Conservation (phyloP, 2,329 filamentous ascomycete genomes). For the Beauveria australis region DNA sequence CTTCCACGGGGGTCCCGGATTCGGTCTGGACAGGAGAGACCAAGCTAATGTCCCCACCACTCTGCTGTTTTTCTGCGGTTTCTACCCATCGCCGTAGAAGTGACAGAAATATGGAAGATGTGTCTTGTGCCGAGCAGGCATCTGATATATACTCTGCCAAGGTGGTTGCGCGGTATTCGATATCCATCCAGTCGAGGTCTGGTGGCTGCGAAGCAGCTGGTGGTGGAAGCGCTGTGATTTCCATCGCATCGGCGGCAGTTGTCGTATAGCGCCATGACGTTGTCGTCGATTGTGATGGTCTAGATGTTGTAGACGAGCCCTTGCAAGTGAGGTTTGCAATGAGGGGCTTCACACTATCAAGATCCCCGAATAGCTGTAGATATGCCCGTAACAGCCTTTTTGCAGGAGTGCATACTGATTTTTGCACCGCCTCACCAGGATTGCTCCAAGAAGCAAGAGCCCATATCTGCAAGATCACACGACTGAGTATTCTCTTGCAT, state of each 20-base stretch:
- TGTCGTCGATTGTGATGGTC: constrained; percentile 16
- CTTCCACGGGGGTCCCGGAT: constrained; percentile 26
- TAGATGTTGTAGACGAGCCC: constrained; percentile 28
- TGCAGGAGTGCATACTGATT: constrained; percentile 37
- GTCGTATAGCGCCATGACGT: constrained; percentile 45
- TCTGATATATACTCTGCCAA: constrained; percentile 43
- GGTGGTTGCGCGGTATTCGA: constrained; percentile 39
- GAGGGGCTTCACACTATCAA: constrained; percentile 40
- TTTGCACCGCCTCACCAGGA: constrained; percentile 24
- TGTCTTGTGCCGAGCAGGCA: constrained; percentile 45
- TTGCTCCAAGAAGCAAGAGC: constrained; percentile 45
- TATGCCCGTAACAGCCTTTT: constrained; percentile 46
- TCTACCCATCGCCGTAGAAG: constrained; percentile 52
- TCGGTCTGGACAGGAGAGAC: constrained; percentile 15
- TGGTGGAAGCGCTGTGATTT: constrained; percentile 16
- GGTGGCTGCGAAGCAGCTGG: constrained; percentile 10
- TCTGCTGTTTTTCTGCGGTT: constrained; percentile 18
- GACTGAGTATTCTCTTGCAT: constrained; percentile 51
- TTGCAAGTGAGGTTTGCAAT: constrained; percentile 47
- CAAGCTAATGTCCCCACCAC: constrained; percentile 18
- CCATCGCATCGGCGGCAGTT: constrained; percentile 41
- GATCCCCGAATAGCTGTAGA: constrained; percentile 46
- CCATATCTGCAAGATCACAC: constrained; percentile 56
- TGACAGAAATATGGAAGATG: constrained; percentile 52
- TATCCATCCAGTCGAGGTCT: constrained; percentile 32